Base-by-base conservation (phyloP, 441 rosid species). In the Pelargonium cotyledonis region DNA sequence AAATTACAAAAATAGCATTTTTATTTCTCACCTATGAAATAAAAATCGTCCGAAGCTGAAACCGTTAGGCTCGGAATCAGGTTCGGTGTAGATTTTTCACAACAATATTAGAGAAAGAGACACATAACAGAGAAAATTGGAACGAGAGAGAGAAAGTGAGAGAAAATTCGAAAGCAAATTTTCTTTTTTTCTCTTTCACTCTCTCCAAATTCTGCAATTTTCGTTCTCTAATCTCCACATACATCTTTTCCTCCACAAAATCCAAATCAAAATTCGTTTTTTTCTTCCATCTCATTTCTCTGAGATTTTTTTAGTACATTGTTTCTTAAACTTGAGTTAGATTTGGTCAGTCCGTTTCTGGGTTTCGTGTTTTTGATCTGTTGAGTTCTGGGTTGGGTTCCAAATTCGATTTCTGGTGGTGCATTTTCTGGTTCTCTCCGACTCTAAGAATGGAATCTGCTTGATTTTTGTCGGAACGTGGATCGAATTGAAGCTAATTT, bases 41-140 rank as follows among this genome's bases (percentile, higher is more conserved):
- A 72, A 68, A 67, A 70, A 78, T 81, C 69, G 78, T 66, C 64
- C 40, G 40, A 35, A 35, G 40, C 40, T 35, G 40, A 35, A 5
- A 35, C 40, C 40, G 40, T 0, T 35, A 82, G 83, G 84, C 61
- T 79, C 82, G 95, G 91, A 84, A 80, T 53, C 79, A 85, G 92
- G 83, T 76, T 86, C 77, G 89, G 89, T 66, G 66, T 43, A 68
- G 80, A 82, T 80, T 80, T 79, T 77, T n/a, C 79, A 69, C 84
- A 80, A 79, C 82, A 72, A 67, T 79, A 70, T 83, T 75, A 75
- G 79, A 76, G 31, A 29, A 4, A 29, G 75, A 58, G 65, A 67
- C 58, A 35, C 40, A 5, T 70, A 70, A 65, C 44, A 71, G 64
- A 11, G 46, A 15, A 67, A 70, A 44, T 40, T 35, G 40, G 7